phyloP scores from a whole-genome alignment of 2,329 filamentous ascomycete species.

The Hymenoscyphus scutula region DNA sequence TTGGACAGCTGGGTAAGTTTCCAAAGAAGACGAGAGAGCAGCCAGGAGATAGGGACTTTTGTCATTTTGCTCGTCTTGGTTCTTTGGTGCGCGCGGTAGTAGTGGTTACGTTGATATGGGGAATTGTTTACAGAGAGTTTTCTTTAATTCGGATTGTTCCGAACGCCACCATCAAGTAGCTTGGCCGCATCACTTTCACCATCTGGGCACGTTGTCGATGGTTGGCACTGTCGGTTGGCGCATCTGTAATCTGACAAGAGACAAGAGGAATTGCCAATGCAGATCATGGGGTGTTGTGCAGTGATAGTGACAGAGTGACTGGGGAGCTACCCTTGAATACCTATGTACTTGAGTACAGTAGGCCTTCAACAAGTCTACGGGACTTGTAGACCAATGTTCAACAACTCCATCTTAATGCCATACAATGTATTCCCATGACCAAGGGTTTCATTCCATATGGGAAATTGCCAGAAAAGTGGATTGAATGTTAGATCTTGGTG shows the following conservation, averaged over 20 bases:
- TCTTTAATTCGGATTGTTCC: not conserved
- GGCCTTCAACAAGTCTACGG: not conserved
- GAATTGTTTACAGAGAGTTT: not conserved
- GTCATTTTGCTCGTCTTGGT: not conserved
- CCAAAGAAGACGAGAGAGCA: not conserved
- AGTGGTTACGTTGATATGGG: not conserved
- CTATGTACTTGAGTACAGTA: no score
- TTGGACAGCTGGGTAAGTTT: not conserved
- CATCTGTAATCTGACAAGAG: no score
- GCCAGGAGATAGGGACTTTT: not conserved
- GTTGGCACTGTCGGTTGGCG: not conserved
- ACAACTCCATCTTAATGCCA: not conserved
- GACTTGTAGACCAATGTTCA: not conserved
- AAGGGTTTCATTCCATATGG: not conserved
- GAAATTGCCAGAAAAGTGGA: not conserved
- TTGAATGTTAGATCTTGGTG: not conserved
- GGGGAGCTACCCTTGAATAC: not conserved
- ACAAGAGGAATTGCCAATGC: not conserved
- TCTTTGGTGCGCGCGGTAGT: not conserved
- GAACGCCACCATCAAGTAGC: not conserved
- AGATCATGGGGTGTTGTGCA: not conserved
- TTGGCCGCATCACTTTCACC: not conserved
- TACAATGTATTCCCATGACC: not conserved
- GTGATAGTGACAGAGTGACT: not conserved
- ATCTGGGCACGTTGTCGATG: not conserved